Base-by-base conservation (phyloP, 352 stramenopile species). In the Phytophthora podocarpi region DNA sequence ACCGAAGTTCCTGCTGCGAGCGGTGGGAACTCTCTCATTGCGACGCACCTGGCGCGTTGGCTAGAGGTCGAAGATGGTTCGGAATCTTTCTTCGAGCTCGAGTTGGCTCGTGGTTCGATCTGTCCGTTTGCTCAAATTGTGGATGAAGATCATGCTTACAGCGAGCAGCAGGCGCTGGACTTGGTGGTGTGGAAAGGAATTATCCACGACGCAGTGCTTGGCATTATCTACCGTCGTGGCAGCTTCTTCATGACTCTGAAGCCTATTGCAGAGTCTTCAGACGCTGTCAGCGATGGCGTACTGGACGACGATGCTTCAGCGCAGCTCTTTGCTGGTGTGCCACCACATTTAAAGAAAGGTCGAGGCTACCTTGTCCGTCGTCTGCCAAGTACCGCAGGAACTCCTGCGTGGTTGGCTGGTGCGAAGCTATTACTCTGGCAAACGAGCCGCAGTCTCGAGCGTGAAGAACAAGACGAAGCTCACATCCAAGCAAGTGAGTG, bases 81-180 rank as follows among this genome's bases (percentile, higher is more conserved):
- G 1, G 81, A 90, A 34, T 75, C 67, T 1, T 89, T 90, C 42
- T 90, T 85, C 21, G 80, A 90, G 62, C 62, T 90, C 4, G 81
- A 87, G 34, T 59, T 87, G 0, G 71, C 40, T 28, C 26, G 32
- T 35, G 24, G 54, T 59, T 49, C 73, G 8, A 37, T 64, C 30
- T 55, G 42, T 26, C 64, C 51, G 1, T 72, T 68, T 23, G 41
- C 50, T 39, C 30, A 59, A 41, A 13, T n/a, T n/a, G n/a, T n/a
- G 4, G 50, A 57, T 4, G 52, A 67, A 18, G 30, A 47, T 27
- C 28, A 61, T 8, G 60, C 52, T 11, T 59, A 53, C 11, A 55
- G 67, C 12, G 53, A 37, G 0, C 51, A 68, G 3, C 60, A 77
- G 4, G 28, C 59, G 0, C 23, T 85, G 3, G 74, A 78, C 4